Percentiles rank a stretch among this genome's conserved stretches.
These are phyloP conservation scores for Trichoderma sp. DNA, from an alignment of 2,329 filamentous ascomycete genomes.

Conservation along the genomic window DNA sequence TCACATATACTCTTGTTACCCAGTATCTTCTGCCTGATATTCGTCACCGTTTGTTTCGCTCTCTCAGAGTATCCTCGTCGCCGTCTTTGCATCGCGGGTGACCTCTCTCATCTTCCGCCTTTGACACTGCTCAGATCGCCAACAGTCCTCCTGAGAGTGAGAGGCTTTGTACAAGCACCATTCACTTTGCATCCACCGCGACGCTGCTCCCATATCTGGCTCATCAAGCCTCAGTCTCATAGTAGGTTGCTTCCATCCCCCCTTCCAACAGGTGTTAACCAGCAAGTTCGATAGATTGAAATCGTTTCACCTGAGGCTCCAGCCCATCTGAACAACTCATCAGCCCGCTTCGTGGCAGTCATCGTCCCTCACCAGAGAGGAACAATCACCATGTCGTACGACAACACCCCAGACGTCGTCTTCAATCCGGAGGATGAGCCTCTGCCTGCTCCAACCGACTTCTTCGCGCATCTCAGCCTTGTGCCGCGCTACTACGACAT, in stretches of 20 bases:
- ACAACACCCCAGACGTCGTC: background rate
- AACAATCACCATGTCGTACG: constrained; percentile 3
- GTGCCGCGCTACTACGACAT: background rate
- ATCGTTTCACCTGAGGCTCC: background rate
- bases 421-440: background rate
- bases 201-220: background rate
- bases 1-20: too few species aligned
- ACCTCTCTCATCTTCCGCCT: background rate
- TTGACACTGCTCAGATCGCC: background rate
- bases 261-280: background rate
- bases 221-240: too few species aligned
- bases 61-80: background rate
- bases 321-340: background rate
- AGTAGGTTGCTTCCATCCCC: background rate
- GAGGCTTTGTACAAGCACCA: background rate
- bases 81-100: too few species aligned
- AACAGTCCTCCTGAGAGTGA: background rate
- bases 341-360: background rate
- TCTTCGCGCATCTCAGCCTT: background rate
- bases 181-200: background rate
- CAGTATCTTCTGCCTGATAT: background rate
- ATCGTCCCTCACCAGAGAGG: background rate
- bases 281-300: background rate
- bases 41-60: background rate
- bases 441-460: background rate